Evolutionary conservation across 768 basidiomycete species (phyloP), one percentile per base, ranked within the genome.

Genomic region (Melanogaster broomeanus): DNA sequence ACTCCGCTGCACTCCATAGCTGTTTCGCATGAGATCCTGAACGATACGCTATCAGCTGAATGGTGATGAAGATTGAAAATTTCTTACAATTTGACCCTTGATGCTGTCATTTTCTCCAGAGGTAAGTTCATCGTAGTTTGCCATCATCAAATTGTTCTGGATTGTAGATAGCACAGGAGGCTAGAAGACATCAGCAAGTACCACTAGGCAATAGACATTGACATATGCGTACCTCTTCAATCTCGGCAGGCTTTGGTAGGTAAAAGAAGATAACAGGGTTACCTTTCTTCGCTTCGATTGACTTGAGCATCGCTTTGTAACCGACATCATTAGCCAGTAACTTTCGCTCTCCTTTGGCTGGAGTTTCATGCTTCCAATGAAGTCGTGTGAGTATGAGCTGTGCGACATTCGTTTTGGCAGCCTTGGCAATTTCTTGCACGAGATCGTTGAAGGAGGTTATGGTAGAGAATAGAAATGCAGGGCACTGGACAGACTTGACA

Each of bases 241-340:
- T 13, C n/a, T 34, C 21, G 13, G 35, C 35, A 6, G 45, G 45
- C 31, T 47, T 47, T 15, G 6, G 37, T 25, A n/a, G 40, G 38
- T 37, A 39, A 30, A 16, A 48, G 18, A 40, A 48, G 28, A 42
- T n/a, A 7, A 48, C 39, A 10, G 38, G 37, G 9, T 48, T 37
- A 30, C 47, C 47, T 37, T 48, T 48, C n/a, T 19, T 48, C 40
- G 37, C 47, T 19, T 48, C 15, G n/a, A 48, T 30, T n/a, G 38
- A 31, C 25, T 48, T 30, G 19, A 48, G 24, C 47, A 48, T 40
- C 18, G 38, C 35, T 30, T 31, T 19, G 34, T 39, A 48, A 37
- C 47, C 28, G 28, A 39, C 27, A 18, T 39, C 38, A 19, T 48
- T 25, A 19, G 47, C 27, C 13, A 48, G 37, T 16, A 48, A 34